Conservation (phyloP, 192 early-diverging fungal genomes). For the Jimgerdemannia flammicorona region DNA sequence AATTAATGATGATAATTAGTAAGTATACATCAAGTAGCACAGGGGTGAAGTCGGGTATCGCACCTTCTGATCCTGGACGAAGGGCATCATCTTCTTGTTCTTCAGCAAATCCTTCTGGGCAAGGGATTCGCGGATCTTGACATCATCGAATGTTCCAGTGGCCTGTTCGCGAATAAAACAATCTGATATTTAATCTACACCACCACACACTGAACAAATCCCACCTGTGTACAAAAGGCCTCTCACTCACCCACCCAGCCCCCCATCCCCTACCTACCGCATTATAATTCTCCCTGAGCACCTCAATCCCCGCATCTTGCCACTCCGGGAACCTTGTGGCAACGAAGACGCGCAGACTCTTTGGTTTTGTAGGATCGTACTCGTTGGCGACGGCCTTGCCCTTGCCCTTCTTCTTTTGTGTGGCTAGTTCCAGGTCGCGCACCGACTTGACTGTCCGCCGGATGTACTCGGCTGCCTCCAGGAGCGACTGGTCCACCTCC, state of each 20-base stretch:
- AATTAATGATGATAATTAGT: no score
- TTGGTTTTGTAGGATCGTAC: conserved; percentile 58
- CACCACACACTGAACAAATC: no score
- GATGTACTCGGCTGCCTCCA: conserved; percentile 79
- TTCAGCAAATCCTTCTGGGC: conserved; percentile 72
- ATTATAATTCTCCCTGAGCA: conserved; percentile 57
- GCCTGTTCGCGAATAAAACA: conserved; percentile 5
- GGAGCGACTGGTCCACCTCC: conserved; percentile 63
- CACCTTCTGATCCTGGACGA: conserved; percentile 66
- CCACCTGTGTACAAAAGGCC: no score
- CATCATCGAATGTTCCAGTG: conserved; percentile 66
- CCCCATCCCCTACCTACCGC: conserved; percentile 2
- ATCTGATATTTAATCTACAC: neutral
- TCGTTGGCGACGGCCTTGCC: conserved; percentile 48
- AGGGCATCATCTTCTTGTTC: conserved; percentile 97
- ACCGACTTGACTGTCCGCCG: conserved; percentile 68
- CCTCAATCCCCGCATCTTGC: conserved; percentile 72
- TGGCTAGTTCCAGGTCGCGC: conserved; percentile 73
- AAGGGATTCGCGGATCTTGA: conserved; percentile 66
- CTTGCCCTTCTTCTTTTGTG: conserved; percentile 79
- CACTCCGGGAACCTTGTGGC: conserved; percentile 87
- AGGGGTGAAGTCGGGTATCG: no score
- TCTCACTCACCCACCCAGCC: no score
- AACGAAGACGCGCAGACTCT: conserved; percentile 75
- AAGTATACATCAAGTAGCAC: no score